Evolutionary conservation across 1,139 yeast species (phyloP), one percentile per base, ranked within the genome.

Genomic region (Saccharomycopsis phalli): DNA sequence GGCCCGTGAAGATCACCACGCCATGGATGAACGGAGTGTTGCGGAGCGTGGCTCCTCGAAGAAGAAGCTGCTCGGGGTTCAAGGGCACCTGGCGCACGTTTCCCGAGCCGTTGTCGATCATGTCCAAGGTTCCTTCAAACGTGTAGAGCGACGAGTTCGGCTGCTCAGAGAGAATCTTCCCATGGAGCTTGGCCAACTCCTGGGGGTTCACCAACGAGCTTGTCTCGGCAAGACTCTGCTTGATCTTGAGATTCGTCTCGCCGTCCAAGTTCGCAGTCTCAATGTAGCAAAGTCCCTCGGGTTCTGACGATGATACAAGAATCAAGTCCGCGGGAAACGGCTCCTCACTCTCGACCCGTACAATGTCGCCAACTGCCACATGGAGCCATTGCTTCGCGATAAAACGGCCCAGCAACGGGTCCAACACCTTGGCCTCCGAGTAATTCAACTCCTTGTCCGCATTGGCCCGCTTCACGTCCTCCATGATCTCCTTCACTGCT

Each of bases 191-290:
- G 20, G 69, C 61, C 32, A 91, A 60, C 33, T 78, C 81, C 23
- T 68, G 62, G 1, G 94, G 84, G 40, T 82, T 76, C 17, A 83
- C 82, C 46, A 83, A 59, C 49, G 71, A 68, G 1, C 87, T 70
- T 0, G 98, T 91, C 54, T 87, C 95, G 1, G 73, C 65, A 44
- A 71, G 70, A 1, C 95, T 77, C 57, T 93, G 97, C 55, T 93
- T 93, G 54, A 93, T 91, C 56, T 93, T 93, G 53, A 93, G 69
- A 56, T 93, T 93, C 0, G 99, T 93, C 59, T 93, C 99, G 46
- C 99, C 99, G 59, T 93, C 99, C 49, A 93, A 67, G 54, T 93
- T 93, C 1, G 98, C 95, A 1, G 99, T 93, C 61, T 93, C 99
- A 45, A 91, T 86, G 54, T 93, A 93, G 57, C 98, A 93, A 47